Evolutionary conservation across 106 monocot genomes (phyloP).

Genomic region (Agapanthus africanus): DNA sequence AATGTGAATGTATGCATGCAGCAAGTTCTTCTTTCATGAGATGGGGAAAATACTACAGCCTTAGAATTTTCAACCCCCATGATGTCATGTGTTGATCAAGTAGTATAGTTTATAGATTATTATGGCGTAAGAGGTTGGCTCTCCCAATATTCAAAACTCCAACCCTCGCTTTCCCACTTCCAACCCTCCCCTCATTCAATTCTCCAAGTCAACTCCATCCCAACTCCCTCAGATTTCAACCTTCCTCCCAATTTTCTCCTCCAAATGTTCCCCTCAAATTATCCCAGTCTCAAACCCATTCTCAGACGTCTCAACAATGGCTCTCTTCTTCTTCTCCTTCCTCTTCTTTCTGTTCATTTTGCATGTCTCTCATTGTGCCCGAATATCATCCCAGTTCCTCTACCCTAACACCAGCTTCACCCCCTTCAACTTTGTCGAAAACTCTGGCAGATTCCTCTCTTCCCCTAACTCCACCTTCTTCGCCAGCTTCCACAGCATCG

Average conservation of each 20-base stretch:
- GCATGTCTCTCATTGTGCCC: conserved; percentile 11
- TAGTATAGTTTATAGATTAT: too few species aligned
- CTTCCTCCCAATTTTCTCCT: too few species aligned
- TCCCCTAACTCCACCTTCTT: conserved; percentile 36
- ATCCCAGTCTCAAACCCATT: not conserved
- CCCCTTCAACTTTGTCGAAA: conserved; percentile 41
- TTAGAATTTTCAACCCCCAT: too few species aligned
- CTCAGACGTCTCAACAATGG: not conserved
- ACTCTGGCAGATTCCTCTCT: conserved; percentile 34
- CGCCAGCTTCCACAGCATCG: conserved; percentile 22
- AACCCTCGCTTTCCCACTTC: not conserved
- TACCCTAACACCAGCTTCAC: conserved; percentile 44
- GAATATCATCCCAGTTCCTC: conserved; percentile 29
- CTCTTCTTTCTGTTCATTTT: conserved; percentile 7
- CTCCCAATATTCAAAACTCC: not conserved
- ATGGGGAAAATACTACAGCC: too few species aligned
- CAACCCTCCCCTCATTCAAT: not conserved
- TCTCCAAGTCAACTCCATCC: not conserved
- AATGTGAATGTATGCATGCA: too few species aligned
- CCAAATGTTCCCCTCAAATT: not conserved
- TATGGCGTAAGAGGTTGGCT: too few species aligned
- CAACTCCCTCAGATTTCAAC: not conserved
- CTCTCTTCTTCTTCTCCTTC: conserved; percentile 14
- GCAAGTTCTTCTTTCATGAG: too few species aligned
- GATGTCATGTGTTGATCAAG: too few species aligned